Conservation (phyloP, 352 stramenopile species). For the Pythium phragmitis region DNA sequence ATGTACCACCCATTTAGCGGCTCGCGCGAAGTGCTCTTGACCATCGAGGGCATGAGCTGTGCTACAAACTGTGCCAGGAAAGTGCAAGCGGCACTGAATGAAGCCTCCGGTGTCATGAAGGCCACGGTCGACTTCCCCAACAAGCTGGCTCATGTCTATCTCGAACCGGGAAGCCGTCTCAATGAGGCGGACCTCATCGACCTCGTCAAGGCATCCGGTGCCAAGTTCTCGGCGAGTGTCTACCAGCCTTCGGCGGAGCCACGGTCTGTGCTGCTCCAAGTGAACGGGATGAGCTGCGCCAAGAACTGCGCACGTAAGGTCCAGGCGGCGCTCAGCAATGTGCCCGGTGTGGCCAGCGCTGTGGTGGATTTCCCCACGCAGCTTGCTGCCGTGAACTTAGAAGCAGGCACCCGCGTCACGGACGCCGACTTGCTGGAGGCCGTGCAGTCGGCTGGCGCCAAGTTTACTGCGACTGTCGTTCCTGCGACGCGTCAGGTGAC, state of each 20-base stretch:
- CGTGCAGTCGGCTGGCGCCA: slow-evolving; percentile 39
- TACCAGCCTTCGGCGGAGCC: slow-evolving; percentile 38
- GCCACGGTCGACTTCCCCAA: slow-evolving; percentile 78
- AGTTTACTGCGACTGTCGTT: slow-evolving; percentile 44
- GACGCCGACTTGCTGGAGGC: slow-evolving; percentile 58
- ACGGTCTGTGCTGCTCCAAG: slow-evolving; percentile 50
- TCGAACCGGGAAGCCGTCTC: slow-evolving; percentile 67
- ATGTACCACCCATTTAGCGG: slow-evolving; percentile 69
- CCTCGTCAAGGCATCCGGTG: slow-evolving; percentile 48
- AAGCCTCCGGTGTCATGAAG: slow-evolving; percentile 61
- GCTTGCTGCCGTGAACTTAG: slow-evolving; percentile 57
- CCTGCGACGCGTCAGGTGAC: slow-evolving; percentile 20
- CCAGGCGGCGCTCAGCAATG: slow-evolving; percentile 51
- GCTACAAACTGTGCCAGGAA: slow-evolving; percentile 73
- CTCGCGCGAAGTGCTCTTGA: slow-evolving; percentile 74
- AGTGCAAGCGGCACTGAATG: slow-evolving; percentile 65
- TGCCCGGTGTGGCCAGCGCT: slow-evolving; percentile 62
- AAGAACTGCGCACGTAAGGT: slow-evolving; percentile 83
- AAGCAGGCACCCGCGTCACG: slow-evolving; percentile 53
- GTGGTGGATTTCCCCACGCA: slow-evolving; percentile 69
- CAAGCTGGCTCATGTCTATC: slow-evolving; percentile 73
- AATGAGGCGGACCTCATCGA: slow-evolving; percentile 64
- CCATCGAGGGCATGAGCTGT: slow-evolving; percentile 78
- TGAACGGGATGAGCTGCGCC: slow-evolving; percentile 80
- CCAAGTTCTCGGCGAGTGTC: slow-evolving; percentile 66